Evolutionary conservation across 176 grass and related monocot genomes (phyloP), one percentile per base, ranked within the genome.

Genomic region (Carex myosuroides): DNA sequence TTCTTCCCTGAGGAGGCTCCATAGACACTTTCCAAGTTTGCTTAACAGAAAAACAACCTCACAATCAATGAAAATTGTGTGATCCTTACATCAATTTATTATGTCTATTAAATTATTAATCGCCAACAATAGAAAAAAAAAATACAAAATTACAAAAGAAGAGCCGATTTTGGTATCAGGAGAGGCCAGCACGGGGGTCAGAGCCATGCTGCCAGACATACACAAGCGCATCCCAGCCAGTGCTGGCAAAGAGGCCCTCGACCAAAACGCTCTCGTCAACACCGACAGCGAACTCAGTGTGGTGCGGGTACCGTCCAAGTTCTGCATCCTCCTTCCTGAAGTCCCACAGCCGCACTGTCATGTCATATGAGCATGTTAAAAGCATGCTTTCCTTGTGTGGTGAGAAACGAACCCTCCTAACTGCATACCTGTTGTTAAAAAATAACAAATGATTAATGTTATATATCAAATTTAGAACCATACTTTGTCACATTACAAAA

Each of bases 291-390:
- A 97, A 97, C 67, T 97, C 92, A 0, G 94, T 94, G 87, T 97
- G 94, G 61, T 97, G 94, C 10, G 59, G 69, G 68, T 92, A 94
- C 81, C 86, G 85, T 3, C 79, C 85, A 26, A 94, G 86, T 24
- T 89, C 84, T 1, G 92, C 85, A 26, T 97, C 92, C 74, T 97
- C 94, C 37, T 82, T 87, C n/a, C 89, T 85, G 77, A 92, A 94
- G 81, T 97, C 94, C 94, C 94, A 97, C 85, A 97, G 86, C 70
- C 90, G 89, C 12, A 97, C 92, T 2, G 94, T 91, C 94, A 97
- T 97, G 81, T 97, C 90, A 56, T 97, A 97, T 84, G 94, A 97
- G 85, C 92, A 91, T 61, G 92, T 92, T 81, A 97, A 77, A 33
- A 97, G 84, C 41, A 97, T 24, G 9, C 87, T 93, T 86, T 97